Conservation (phyloP, 2,329 filamentous ascomycete genomes). For the Aspergillus transmontanensis region DNA sequence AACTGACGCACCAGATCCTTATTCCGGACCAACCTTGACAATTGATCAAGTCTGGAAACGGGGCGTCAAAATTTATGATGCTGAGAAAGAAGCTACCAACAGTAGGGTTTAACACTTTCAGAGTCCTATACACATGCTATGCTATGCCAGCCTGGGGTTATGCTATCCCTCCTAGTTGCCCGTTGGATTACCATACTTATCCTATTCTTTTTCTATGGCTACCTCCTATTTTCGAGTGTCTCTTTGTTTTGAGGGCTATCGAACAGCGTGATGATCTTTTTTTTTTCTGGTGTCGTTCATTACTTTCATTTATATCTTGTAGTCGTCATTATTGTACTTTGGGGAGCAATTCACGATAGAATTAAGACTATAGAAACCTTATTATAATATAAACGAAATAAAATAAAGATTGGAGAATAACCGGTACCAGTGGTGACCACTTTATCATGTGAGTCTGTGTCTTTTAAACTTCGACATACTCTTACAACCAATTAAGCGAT, state of each 20-base stretch:
- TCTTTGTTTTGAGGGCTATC: neutral
- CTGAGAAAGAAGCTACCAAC: conserved; percentile 26
- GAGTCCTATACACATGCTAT: neutral
- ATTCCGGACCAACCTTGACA: conserved; percentile 35
- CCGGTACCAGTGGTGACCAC: too few relatives aligned
- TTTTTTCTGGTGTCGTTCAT: neutral
- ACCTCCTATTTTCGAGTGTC: neutral
- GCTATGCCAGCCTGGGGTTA: neutral
- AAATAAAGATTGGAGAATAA: neutral
- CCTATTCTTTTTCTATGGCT: neutral
- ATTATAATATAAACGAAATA: neutral
- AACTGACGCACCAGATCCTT: conserved; percentile 35
- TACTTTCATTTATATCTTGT: neutral
- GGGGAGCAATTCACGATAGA: neutral
- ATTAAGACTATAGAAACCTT: neutral
- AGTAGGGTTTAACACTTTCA: neutral
- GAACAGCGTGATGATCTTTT: neutral
- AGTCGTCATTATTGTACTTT: neutral
- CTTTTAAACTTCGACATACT: neutral
- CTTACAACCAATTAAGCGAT: neutral
- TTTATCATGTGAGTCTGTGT: neutral
- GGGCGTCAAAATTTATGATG: conserved; percentile 43
- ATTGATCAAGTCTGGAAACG: conserved; percentile 49
- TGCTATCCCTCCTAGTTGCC: neutral
- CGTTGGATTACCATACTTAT: neutral